Evolutionary conservation across 768 basidiomycete genomes (phyloP).

Genomic region (Mycena sanguinolenta): DNA sequence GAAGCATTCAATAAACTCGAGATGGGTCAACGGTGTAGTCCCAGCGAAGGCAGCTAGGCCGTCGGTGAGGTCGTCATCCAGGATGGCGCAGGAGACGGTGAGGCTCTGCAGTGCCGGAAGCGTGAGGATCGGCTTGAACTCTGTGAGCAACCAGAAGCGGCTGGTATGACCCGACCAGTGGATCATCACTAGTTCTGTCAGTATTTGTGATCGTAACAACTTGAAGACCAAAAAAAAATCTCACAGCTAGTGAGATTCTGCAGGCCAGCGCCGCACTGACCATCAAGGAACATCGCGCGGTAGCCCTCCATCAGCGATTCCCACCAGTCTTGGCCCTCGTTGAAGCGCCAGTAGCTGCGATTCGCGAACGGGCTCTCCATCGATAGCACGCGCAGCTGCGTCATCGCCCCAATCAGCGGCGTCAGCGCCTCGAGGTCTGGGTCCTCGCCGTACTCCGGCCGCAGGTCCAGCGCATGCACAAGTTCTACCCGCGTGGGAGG

Average conservation of each 20-base stretch:
- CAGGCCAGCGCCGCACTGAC: not conserved
- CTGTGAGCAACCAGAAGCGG: constrained; percentile 13
- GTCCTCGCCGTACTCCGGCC: too few relatives aligned
- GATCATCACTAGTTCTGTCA: constrained; percentile 12
- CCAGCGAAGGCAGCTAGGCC: constrained; percentile 6
- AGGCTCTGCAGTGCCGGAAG: constrained; percentile 3
- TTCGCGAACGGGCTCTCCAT: too few relatives aligned
- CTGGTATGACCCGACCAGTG: constrained; percentile 10
- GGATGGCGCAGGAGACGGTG: not conserved
- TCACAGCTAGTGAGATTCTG: constrained; percentile 8
- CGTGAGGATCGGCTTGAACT: too few relatives aligned
- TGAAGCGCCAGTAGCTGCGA: too few relatives aligned
- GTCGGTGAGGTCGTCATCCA: not conserved
- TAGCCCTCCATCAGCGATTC: not conserved
- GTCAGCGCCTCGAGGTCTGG: too few relatives aligned
- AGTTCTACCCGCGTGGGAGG: constrained; percentile 1
- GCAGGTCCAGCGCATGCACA: too few relatives aligned
- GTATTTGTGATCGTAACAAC: not conserved
- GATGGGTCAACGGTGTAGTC: constrained; percentile 12
- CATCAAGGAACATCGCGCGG: not conserved
- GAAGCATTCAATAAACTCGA: too few relatives aligned
- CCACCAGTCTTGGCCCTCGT: not conserved
- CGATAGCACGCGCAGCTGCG: too few relatives aligned
- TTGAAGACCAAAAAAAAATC: constrained; percentile 5
- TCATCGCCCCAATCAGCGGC: too few relatives aligned